Percentiles rank a stretch among this genome's conserved stretches.
These are phyloP conservation scores for Diacronema lutheri DNA, from an alignment of 78 protist genomes.

Conservation along the genomic window DNA sequence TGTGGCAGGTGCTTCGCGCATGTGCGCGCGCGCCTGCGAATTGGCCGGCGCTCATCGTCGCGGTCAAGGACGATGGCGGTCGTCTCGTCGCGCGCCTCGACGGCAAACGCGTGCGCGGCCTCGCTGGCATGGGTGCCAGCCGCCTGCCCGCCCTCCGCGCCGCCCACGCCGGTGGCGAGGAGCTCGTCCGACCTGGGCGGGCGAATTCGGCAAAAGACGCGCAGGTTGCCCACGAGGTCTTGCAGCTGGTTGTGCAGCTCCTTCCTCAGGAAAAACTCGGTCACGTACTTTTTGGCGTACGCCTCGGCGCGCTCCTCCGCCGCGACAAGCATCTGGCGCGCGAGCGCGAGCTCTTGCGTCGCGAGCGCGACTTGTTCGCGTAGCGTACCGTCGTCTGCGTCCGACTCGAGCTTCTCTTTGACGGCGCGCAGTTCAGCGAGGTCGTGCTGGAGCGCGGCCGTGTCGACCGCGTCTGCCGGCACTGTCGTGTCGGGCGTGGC, in stretches of 20 bases:
- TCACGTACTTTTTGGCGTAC: not conserved
- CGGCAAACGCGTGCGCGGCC: not conserved
- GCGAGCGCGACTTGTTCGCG: not conserved
- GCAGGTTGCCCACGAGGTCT: slow-evolving; percentile 12
- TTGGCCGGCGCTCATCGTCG: not conserved
- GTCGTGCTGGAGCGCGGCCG: not conserved
- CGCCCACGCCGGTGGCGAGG: no score
- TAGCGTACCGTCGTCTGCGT: not conserved
- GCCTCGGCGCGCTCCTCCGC: not conserved
- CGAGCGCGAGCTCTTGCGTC: not conserved
- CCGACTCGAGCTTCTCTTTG: not conserved
- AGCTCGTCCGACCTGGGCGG: not conserved
- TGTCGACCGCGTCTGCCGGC: not conserved
- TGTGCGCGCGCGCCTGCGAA: no score
- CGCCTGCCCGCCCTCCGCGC: no score
- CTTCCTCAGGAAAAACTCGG: not conserved
- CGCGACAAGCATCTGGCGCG: no score
- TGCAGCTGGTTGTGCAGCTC: not conserved
- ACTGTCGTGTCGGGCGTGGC: not conserved
- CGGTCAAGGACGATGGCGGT: not conserved
- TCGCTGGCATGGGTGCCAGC: no score
- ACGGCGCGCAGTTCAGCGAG: not conserved
- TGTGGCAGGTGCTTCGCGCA: no score
- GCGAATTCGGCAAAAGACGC: slow-evolving; percentile 2
- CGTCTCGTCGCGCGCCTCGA: not conserved